A percentile compares a stretch with the other conserved stretches of the same genome.
These are phyloP conservation scores for Saccharomyces hybrid DNA, from an alignment of 1,139 yeast genomes.

Conservation along the genomic window DNA sequence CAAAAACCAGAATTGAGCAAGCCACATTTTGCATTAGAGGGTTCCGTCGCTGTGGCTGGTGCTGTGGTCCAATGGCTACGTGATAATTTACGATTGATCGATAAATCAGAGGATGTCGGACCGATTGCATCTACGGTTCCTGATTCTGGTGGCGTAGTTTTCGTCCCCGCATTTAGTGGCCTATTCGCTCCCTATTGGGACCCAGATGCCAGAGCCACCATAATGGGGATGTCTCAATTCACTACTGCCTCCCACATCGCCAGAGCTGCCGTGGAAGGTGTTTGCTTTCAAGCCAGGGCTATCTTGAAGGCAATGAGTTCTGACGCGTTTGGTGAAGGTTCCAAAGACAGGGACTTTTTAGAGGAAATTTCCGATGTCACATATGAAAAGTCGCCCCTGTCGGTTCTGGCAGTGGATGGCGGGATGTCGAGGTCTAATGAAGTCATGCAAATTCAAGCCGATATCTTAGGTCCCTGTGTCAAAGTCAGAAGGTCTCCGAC, in stretches of 20 bases:
- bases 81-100: constrained; percentile 78
- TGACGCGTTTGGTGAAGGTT: constrained; percentile 53
- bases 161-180: constrained; percentile 93
- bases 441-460: constrained; percentile 91
- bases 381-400: constrained; percentile 40
- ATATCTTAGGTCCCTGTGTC: constrained; percentile 79
- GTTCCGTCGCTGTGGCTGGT: constrained; percentile 95
- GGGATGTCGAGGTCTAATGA: constrained; percentile 92
- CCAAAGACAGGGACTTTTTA: constrained; percentile 32
- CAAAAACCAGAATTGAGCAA: constrained; percentile 35
- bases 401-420: constrained; percentile 76
- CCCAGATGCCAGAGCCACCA: constrained; percentile 85
- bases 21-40: constrained; percentile 89
- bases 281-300: constrained; percentile 88
- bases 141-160: constrained; percentile 85
- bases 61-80: constrained; percentile 91
- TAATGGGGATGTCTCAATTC: constrained; percentile 86
- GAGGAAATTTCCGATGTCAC: constrained; percentile 32
- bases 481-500: constrained; percentile 73
- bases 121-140: constrained; percentile 78
- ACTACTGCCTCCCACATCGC: constrained; percentile 84
- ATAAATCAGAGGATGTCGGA: constrained; percentile 79
- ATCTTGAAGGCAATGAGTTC: constrained; percentile 83
- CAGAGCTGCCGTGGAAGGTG: constrained; percentile 91
- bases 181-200: constrained; percentile 96